These are phyloP conservation scores for Ophiostoma ulmi DNA, from an alignment of 2,329 filamentous ascomycete species.

Conservation along the genomic window DNA sequence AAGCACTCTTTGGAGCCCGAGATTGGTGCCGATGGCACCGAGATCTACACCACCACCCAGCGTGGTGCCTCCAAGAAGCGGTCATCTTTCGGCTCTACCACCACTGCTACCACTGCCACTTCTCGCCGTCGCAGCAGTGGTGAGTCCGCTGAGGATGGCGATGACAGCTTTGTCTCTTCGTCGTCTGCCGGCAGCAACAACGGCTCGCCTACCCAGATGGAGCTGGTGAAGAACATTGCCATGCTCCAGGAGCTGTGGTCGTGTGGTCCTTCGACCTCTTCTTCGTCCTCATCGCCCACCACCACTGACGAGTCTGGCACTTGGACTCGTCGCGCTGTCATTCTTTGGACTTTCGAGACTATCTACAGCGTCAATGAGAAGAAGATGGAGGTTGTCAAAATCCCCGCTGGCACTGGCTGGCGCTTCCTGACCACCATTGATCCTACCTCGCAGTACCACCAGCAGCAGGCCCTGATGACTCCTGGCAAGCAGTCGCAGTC, in stretches of 20 bases:
- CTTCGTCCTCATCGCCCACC: slow-evolving; percentile 27
- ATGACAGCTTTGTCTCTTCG: slow-evolving; percentile 29
- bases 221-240: slow-evolving; percentile 55
- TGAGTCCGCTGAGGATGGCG: slow-evolving; percentile 30
- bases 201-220: slow-evolving; percentile 43
- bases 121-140: slow-evolving; percentile 27
- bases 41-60: slow-evolving; percentile 19
- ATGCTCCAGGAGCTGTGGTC: slow-evolving; percentile 66
- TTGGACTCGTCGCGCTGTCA: slow-evolving; percentile 55
- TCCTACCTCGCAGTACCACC: slow-evolving; percentile 54
- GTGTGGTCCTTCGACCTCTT: slow-evolving; percentile 38
- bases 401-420: slow-evolving; percentile 54
- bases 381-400: slow-evolving; percentile 42
- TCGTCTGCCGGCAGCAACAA: slow-evolving; percentile 29
- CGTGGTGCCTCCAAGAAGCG: slow-evolving; percentile 23
- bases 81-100: slow-evolving; percentile 26
- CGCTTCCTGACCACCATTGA: slow-evolving; percentile 58
- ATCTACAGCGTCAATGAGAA: slow-evolving; percentile 42
- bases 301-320: slow-evolving; percentile 27
- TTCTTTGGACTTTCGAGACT: slow-evolving; percentile 60
- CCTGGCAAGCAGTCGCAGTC: slow-evolving; percentile 17
- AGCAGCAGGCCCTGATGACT: slow-evolving; percentile 42
- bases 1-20: slow-evolving; percentile 35
- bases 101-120: slow-evolving; percentile 18
- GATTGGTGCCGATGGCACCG: slow-evolving; percentile 19